Percentiles rank a stretch among this genome's conserved stretches.
Conservation (phyloP, 2,329 filamentous ascomycete genomes). For the Paecilomyces sp. region DNA sequence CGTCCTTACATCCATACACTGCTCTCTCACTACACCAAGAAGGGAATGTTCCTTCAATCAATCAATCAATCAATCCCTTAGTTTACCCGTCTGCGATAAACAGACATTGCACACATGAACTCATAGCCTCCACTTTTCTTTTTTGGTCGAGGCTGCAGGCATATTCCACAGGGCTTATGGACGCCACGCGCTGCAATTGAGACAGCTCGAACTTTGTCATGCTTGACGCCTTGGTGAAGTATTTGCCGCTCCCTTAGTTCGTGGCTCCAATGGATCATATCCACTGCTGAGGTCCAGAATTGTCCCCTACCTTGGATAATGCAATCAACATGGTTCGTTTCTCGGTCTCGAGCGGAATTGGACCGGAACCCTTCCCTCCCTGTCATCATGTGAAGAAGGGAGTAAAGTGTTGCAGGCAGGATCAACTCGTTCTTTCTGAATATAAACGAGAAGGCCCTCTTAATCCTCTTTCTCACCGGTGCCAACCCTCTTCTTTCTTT, state of each 20-base stretch:
- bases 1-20: not conserved
- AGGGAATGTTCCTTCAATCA: not conserved
- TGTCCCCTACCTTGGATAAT: not conserved
- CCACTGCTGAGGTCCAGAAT: not conserved
- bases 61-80: not conserved
- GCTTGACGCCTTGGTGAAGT: not conserved
- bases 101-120: not conserved
- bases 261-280: not conserved
- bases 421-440: not conserved
- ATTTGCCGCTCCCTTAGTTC: not conserved
- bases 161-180: not conserved
- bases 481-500: not conserved
- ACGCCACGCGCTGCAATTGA: not conserved
- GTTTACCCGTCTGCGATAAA: not conserved
- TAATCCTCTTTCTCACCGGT: not conserved
- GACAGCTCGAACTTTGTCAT: not conserved
- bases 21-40: not conserved
- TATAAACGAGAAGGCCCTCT: not conserved
- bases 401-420: not conserved
- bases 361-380: not conserved
- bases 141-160: not conserved
- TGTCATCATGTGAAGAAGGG: not conserved
- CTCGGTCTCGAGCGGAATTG: not conserved
- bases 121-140: not conserved
- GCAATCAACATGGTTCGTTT: not conserved